phyloP scores from a whole-genome alignment of 2,329 filamentous ascomycete genomes.

The Xylariaceae sp. region DNA sequence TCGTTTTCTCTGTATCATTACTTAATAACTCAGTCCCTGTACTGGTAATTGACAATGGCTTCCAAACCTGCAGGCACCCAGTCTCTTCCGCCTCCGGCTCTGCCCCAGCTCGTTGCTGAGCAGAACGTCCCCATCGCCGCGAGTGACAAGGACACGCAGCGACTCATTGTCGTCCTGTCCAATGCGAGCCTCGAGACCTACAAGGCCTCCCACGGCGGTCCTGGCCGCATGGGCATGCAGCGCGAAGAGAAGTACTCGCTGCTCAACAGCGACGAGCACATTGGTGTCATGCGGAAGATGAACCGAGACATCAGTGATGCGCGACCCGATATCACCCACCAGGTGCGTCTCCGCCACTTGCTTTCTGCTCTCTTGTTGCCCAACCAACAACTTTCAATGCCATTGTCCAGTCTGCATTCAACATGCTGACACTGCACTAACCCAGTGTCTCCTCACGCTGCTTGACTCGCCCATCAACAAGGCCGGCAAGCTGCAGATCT shows the following conservation, averaged over 20 bases:
- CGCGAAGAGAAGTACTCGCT: slow-evolving; percentile 95
- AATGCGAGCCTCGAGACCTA: slow-evolving; percentile 98
- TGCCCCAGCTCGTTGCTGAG: slow-evolving; percentile 89
- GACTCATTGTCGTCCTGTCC: slow-evolving; percentile 91
- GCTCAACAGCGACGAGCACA: slow-evolving; percentile 98
- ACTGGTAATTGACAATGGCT: slow-evolving; percentile 26
- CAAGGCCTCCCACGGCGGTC: slow-evolving; percentile 70
- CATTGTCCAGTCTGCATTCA: slow-evolving; percentile 35
- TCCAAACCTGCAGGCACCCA: slow-evolving; percentile 65
- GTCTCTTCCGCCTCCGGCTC: slow-evolving; percentile 83
- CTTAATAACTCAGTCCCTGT: neutral
- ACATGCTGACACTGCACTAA: slow-evolving; percentile 39
- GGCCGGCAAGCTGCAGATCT: slow-evolving; percentile 94
- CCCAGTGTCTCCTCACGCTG: slow-evolving; percentile 88
- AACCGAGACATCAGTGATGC: slow-evolving; percentile 97
- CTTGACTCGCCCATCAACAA: slow-evolving; percentile 99
- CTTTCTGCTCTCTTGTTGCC: slow-evolving; percentile 6
- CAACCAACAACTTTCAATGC: slow-evolving; percentile 21
- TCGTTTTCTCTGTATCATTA: neutral
- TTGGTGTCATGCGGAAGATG: slow-evolving; percentile 99
- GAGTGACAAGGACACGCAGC: slow-evolving; percentile 83
- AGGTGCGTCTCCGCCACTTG: slow-evolving; percentile 60
- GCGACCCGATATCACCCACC: slow-evolving; percentile 94
- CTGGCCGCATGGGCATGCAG: slow-evolving; percentile 55
- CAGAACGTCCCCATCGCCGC: slow-evolving; percentile 79